phyloP scores from a whole-genome alignment of 768 basidiomycete genomes.

The Pleurotus tuoliensis region DNA sequence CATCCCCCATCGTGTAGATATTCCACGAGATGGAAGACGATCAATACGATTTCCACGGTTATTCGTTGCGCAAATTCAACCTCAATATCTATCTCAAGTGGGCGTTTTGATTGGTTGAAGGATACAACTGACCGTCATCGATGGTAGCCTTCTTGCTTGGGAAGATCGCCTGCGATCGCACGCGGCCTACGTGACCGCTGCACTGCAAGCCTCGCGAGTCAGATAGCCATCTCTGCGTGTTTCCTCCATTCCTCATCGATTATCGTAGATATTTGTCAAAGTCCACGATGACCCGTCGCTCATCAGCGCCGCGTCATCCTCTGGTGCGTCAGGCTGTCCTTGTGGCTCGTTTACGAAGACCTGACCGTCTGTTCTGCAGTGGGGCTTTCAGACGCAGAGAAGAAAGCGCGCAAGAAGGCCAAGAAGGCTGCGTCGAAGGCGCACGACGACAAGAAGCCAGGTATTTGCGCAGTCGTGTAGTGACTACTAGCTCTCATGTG shows the following conservation, averaged over 20 bases:
- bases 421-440: conserved; percentile 72
- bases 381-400: conserved; percentile 56
- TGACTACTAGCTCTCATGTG: conserved; percentile 5
- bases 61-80: conserved; percentile 86
- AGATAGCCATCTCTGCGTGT: conserved; percentile 2
- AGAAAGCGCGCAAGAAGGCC: conserved; percentile 83
- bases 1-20: conserved; percentile 27
- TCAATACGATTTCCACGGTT: conserved; percentile 97
- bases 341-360: neutral
- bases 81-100: conserved; percentile 84
- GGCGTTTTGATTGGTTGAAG: conserved; percentile 7
- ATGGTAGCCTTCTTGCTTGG: conserved; percentile 42
- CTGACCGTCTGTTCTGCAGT: conserved; percentile 21
- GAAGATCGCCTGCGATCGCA: conserved; percentile 78
- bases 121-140: neutral
- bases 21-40: conserved; percentile 91
- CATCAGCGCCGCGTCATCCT: conserved; percentile 35
- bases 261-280: conserved; percentile 63
- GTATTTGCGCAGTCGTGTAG: conserved; percentile 30
- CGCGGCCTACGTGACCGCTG: conserved; percentile 71
- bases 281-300: conserved; percentile 71
- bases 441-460: conserved; percentile 69
- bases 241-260: conserved; percentile 8
- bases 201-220: conserved; percentile 68
- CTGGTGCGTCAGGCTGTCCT: conserved; percentile 24